Evolutionary conservation across 208 protist genomes (phyloP), one percentile per base, ranked within the genome.

Genomic region (Acanthamoeba lenticulata): DNA sequence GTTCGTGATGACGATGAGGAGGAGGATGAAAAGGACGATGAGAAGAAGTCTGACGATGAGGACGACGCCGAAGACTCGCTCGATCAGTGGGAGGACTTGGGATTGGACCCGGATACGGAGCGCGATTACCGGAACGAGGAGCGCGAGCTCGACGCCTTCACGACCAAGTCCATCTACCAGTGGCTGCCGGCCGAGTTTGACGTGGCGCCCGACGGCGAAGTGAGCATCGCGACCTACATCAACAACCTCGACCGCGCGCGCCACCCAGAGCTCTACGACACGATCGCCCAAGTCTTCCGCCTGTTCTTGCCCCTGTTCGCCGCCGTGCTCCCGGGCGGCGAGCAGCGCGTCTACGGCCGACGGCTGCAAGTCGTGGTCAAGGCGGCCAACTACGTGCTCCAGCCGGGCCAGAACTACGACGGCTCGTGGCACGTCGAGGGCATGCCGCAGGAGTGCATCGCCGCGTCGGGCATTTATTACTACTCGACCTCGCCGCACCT

Each of bases 231-330:
- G n/a, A n/a, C n/a, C n/a, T n/a, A n/a, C n/a, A n/a, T n/a, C n/a
- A n/a, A n/a, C n/a, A n/a, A n/a, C n/a, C n/a, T n/a, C n/a, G n/a
- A n/a, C n/a, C n/a, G n/a, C n/a, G n/a, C n/a, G n/a, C n/a, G n/a
- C n/a, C n/a, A n/a, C n/a, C n/a, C n/a, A n/a, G n/a, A n/a, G n/a
- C n/a, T n/a, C n/a, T n/a, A n/a, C n/a, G n/a, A n/a, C n/a, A n/a
- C 19, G 24, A 21, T 9, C 24, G 69, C n/a, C 21, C 15, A 42
- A 27, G 79, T 96, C 17, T 91, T 96, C 45, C 29, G 45, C 0
- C 19, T 45, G 32, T 96, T 96, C 62, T n/a, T 96, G 29, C 95
- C 95, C 36, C 29, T 96, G n/a, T 94, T 94, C 32, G 69, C 95
- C 17, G 40, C 42, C 49, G 13, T 19, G 3, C 42, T 45, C 19